Base-by-base conservation (phyloP, 2,329 filamentous ascomycete species). In the Colletotrichum noveboracense region DNA sequence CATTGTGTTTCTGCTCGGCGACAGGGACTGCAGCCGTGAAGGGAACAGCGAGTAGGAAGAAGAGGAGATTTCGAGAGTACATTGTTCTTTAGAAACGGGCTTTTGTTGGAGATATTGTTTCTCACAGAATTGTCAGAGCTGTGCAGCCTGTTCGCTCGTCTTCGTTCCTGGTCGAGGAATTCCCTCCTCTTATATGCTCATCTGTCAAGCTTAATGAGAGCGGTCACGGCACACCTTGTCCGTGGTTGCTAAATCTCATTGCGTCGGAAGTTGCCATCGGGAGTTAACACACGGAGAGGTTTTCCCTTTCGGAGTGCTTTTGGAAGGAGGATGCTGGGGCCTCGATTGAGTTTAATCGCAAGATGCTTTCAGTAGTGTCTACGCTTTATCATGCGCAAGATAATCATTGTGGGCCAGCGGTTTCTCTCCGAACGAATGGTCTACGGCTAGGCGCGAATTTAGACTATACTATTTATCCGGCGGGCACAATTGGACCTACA, bases 91-190 rank as follows among this genome's bases (percentile, higher is more conserved):
- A 21, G 10, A 7, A 13, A 21, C 10, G 43, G n/a, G n/a, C 5
- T 12, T 48, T 21, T 13, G 43, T 21, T 48, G 10, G 10, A 48
- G 4, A 7, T 21, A 6, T 13, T 52, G 10, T 13, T 21, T 48
- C 18, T 48, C 18, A 6, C 5, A 48, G 18, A 48, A 3, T 48
- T 12, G 38, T 12, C 38, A 48, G 38, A 48, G 18, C 18, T 3
- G 18, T 48, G 18, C 6, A n/a, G 6, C 2, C 43, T 13, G n/a
- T 1, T 21, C n/a, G 6, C n/a, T 21, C n/a, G 3, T 21, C 13
- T 2, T 3, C 2, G 10, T 7, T 13, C 13, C 3, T 7, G 3
- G 9, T 6, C 5, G n/a, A 48, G 43, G 16, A 21, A 4, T 7
- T 48, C 5, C 9, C n/a, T 52, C n/a, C n/a, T 21, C 43, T 52